These are phyloP conservation scores for Mycogone perniciosa DNA, from an alignment of 2,329 filamentous ascomycete genomes.

Conservation along the genomic window DNA sequence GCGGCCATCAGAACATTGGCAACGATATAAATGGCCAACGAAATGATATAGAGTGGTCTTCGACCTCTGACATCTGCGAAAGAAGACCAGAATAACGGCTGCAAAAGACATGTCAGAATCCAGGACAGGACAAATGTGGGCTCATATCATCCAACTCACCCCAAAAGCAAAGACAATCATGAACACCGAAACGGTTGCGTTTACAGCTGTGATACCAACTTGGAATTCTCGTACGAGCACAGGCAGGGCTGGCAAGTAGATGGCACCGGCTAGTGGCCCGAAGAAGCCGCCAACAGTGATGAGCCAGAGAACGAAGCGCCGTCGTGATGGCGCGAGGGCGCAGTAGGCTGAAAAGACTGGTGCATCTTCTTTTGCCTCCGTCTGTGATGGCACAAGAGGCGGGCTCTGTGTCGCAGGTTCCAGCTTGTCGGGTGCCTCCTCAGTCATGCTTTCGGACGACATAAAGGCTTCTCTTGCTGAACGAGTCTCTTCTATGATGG, in stretches of 20 bases:
- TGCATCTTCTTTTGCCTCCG: not conserved
- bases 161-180: constrained; percentile 38
- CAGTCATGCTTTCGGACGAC: too few relatives aligned
- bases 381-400: not conserved
- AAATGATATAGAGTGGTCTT: constrained; percentile 34
- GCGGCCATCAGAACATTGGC: constrained; percentile 34
- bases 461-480: too few relatives aligned
- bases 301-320: constrained; percentile 31
- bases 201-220: constrained; percentile 29
- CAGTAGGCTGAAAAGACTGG: constrained; percentile 26
- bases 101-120: not conserved
- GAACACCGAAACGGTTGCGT: constrained; percentile 39
- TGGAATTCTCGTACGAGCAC: constrained; percentile 32
- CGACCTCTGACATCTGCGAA: constrained; percentile 34
- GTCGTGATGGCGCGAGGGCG: constrained; percentile 29
- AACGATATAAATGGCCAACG: constrained; percentile 32
- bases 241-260: constrained; percentile 37
- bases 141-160: constrained; percentile 15
- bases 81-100: constrained; percentile 36
- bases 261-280: constrained; percentile 36
- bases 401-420: not conserved
- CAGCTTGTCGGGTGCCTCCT: too few relatives aligned
- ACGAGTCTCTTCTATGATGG: too few relatives aligned
- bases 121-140: not conserved
- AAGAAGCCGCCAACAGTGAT: constrained; percentile 37